Evolutionary conservation across 2,329 filamentous ascomycete species (phyloP).

Genomic region (Nannizziopsis arthrosporioides): DNA sequence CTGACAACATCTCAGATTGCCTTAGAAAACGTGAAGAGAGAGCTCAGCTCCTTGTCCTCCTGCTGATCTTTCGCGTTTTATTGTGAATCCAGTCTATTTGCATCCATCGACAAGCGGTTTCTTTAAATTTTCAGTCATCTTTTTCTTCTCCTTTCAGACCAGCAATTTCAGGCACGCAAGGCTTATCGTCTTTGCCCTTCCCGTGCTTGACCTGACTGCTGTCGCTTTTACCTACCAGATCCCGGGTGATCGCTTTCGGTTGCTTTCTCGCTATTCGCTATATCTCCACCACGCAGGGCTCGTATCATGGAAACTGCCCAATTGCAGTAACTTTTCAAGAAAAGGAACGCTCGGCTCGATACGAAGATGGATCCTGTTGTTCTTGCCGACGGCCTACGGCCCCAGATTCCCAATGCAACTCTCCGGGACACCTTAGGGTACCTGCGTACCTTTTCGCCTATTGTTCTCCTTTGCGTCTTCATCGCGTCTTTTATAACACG

Average conservation of each 20-base stretch:
- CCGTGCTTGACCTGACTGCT: not conserved
- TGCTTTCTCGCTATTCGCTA: not conserved
- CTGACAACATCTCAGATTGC: not conserved
- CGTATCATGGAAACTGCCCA: slow-evolving; percentile 12
- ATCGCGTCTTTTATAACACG: slow-evolving; percentile 49
- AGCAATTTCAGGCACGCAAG: not conserved
- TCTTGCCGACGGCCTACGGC: slow-evolving; percentile 9
- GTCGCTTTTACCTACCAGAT: slow-evolving; percentile 1
- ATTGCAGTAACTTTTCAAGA: slow-evolving; percentile 11
- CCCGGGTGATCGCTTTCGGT: not conserved
- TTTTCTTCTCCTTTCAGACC: not conserved
- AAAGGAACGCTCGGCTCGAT: slow-evolving; percentile 10
- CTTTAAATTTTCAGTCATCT: too few relatives aligned
- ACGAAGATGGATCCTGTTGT: slow-evolving; percentile 11
- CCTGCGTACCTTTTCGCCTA: slow-evolving; percentile 50
- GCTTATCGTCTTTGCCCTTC: not conserved
- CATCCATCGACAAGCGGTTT: too few relatives aligned
- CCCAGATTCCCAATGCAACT: slow-evolving; percentile 25
- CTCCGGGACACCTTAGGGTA: slow-evolving; percentile 36
- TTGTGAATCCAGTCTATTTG: too few relatives aligned
- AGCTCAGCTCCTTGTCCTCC: too few relatives aligned
- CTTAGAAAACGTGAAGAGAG: not conserved
- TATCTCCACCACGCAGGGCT: not conserved
- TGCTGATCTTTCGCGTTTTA: too few relatives aligned
- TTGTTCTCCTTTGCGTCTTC: slow-evolving; percentile 54